These are phyloP conservation scores for Ophiostoma triangulosporum DNA, from an alignment of 2,329 filamentous ascomycete genomes.

Conservation along the genomic window DNA sequence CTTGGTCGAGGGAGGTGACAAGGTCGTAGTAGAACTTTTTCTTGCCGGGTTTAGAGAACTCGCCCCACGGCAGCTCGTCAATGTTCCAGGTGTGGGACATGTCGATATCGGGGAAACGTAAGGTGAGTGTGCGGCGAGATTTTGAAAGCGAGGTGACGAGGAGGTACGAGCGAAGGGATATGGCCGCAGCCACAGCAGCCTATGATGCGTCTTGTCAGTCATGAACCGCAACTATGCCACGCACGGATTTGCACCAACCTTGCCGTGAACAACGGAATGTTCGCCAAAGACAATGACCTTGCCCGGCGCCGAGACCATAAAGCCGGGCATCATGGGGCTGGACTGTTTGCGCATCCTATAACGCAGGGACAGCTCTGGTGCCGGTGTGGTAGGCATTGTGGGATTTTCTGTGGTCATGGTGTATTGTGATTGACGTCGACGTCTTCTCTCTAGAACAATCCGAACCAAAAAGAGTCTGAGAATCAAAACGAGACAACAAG, in stretches of 20 bases:
- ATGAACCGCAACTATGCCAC: not conserved
- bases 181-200: slow-evolving; percentile 87
- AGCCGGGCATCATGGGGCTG: slow-evolving; percentile 64
- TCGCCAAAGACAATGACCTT: slow-evolving; percentile 98
- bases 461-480: not conserved
- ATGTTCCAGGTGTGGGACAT: slow-evolving; percentile 91
- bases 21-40: slow-evolving; percentile 93
- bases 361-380: slow-evolving; percentile 17
- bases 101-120: slow-evolving; percentile 84
- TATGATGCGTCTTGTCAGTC: slow-evolving; percentile 21
- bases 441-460: not conserved
- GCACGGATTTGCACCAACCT: slow-evolving; percentile 30
- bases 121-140: slow-evolving; percentile 71
- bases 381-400: not conserved
- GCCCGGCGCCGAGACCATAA: slow-evolving; percentile 95
- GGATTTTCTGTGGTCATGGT: slow-evolving; percentile 18
- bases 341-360: slow-evolving; percentile 41
- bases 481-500: slow-evolving; percentile 10
- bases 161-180: slow-evolving; percentile 90
- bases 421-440: not conserved
- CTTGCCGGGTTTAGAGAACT: slow-evolving; percentile 67
- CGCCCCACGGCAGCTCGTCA: slow-evolving; percentile 73
- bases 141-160: slow-evolving; percentile 91
- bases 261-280: slow-evolving; percentile 94
- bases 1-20: slow-evolving; percentile 69